A percentile compares a stretch with the other conserved stretches of the same genome.
Conservation (phyloP, 2,329 filamentous ascomycete genomes). For the Sordariomycetes sp. region DNA sequence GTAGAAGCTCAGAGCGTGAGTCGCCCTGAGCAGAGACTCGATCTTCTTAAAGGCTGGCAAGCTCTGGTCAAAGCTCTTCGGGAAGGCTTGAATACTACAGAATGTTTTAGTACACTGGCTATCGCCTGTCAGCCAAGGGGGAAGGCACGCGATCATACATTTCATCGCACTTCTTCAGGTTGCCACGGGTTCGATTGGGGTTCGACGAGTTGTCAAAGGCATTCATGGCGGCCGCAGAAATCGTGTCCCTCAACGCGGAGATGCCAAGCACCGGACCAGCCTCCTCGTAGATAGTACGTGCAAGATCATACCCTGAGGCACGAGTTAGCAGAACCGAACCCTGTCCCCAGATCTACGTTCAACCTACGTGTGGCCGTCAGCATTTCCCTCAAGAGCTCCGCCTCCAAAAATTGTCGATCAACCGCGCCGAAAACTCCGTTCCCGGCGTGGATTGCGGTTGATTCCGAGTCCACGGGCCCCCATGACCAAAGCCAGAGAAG, state of each 20-base stretch:
- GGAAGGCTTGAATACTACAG: conserved; percentile 52
- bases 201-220: conserved; percentile 78
- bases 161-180: conserved; percentile 66
- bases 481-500: conserved; percentile 66
- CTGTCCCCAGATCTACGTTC: background rate
- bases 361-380: conserved; percentile 49
- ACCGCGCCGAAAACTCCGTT: conserved; percentile 55
- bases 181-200: conserved; percentile 64
- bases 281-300: conserved; percentile 50
- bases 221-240: conserved; percentile 53
- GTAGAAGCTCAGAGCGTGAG: conserved; percentile 66
- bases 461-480: conserved; percentile 35
- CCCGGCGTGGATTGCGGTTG: conserved; percentile 21
- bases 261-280: conserved; percentile 34
- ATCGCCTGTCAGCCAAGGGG: background rate
- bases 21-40: conserved; percentile 58
- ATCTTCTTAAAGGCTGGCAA: conserved; percentile 40
- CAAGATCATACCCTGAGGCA: conserved; percentile 47
- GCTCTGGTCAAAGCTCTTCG: conserved; percentile 41
- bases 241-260: conserved; percentile 44
- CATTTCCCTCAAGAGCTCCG: conserved; percentile 59
- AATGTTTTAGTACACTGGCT: background rate
- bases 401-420: conserved; percentile 50
- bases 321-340: conserved; percentile 6
- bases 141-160: conserved; percentile 39